Evolutionary conservation across 2,329 filamentous ascomycete genomes (phyloP), one percentile per base, ranked within the genome.

Genomic region (Aspergillus sp.): DNA sequence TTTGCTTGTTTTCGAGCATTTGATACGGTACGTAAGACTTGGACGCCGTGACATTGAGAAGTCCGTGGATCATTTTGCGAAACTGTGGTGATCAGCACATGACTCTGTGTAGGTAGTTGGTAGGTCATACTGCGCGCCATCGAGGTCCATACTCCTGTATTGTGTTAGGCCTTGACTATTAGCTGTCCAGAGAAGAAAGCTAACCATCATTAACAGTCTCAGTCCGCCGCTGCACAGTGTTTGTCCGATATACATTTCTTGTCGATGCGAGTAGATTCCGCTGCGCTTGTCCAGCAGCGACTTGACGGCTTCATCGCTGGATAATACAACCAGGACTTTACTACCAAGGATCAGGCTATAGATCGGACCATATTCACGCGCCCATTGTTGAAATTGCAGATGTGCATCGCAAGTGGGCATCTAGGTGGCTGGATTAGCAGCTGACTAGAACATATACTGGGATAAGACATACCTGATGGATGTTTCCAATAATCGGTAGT

Each of bases 1-100:
- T 79, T 46, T 77, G 74, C 59, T 78, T 80, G 63, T 77, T 80
- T 61, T 84, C 81, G 2, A 83, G 69, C 45, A 78, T 73, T 56
- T 83, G 80, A 56, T 82, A 83, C 2, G 77, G 73, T 2, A 82
- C 72, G 52, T 84, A 85, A 8, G 68, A 65, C 49, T 70, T 73
- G 3, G 78, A 72, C 1, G 73, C 70, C 0, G 68, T 74, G 47
- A 78, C 63, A 55, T 81, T 79, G 24, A 82, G 73, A 1, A 79
- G 68, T 2, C 65, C 67, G 59, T 81, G 79, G 3, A 75, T 58
- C 57, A 69, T 65, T 45, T 70, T 70, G 13, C 65, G 66, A 47
- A 63, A 60, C 55, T 62, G 7, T 38, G 19, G 17, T 33, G 14
- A 17, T 45, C 14, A 10, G 10, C n/a, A n/a, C 5, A 24, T 17